Evolutionary conservation across 495 filamentous ascomycete genomes (phyloP), one percentile per base, ranked within the genome.

Genomic region (Podospora pseudopauciseta): DNA sequence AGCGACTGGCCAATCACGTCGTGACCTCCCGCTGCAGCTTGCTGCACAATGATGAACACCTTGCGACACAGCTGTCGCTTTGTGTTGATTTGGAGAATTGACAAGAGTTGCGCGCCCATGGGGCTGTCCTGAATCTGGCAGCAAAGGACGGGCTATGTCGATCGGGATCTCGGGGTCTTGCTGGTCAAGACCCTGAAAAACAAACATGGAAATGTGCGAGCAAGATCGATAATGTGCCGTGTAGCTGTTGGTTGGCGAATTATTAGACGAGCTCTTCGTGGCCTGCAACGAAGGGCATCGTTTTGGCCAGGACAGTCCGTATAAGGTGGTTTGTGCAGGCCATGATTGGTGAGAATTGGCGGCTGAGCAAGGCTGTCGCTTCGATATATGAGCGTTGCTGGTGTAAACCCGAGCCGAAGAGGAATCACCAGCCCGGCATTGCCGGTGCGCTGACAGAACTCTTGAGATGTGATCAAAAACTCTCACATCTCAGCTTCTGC

Each of bases 11-110:
- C 68, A 69, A 69, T 69, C 26, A 53, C 18, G 4, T 28, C 16
- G 27, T 30, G 0, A 26, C 27, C 34, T n/a, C 49, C 64, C 30
- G 68, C 64, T 53, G 64, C 64, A 26, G 5, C 23, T 60, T 54
- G 60, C 53, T 30, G 67, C 63, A 62, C 67, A 26, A 65, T 69
- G 67, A 66, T 69, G 64, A 61, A 34, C 11, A 56, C 3, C 20
- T 44, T 64, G 62, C 67, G 54, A 26, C 32, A 30, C 34, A 39
- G 11, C 0, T 49, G 39, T 49, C 13, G 39, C 39, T 49, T 49
- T 11, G 5, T 13, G 9, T 49, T 49, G 39, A 11, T 49, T 49
- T 49, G 39, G 7, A 16, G 13, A 11, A 11, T 11, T 49, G 39
- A 49, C 23, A 3, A 49, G 39, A 13, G 15, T 49, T 9, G 39